phyloP scores from a whole-genome alignment of 371 early-diverging fungal species.

The Batrachochytrium dendrobatidis region DNA sequence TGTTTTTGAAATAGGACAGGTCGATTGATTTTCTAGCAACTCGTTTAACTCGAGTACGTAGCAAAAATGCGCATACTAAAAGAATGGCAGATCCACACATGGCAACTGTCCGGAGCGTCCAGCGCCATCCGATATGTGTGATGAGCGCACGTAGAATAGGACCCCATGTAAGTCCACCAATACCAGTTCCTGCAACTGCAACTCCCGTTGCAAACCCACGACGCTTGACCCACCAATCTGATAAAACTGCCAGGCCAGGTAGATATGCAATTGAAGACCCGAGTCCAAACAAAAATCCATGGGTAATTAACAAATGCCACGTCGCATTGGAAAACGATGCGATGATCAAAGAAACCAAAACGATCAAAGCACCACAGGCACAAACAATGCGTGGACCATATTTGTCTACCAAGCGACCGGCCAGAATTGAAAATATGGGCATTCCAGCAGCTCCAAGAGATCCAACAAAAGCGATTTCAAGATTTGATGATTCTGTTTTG shows the following conservation, averaged over 20 bases:
- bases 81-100: constrained; percentile 8
- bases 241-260: constrained; percentile 57
- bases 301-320: constrained; percentile 25
- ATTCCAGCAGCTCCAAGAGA: not conserved
- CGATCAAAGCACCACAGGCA: not conserved
- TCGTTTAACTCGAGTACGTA: constrained; percentile 4
- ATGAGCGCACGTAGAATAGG: constrained; percentile 57
- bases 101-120: constrained; percentile 46
- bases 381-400: not conserved
- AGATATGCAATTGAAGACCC: constrained; percentile 62
- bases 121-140: constrained; percentile 47
- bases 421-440: not conserved
- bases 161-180: constrained; percentile 67
- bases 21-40: not conserved
- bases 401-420: not conserved
- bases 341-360: not conserved
- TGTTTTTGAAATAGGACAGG: constrained; percentile 3
- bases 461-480: constrained; percentile 1
- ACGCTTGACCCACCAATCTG: constrained; percentile 63
- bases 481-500: not conserved
- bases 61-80: not conserved
- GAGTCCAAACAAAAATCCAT: constrained; percentile 26
- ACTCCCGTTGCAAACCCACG: constrained; percentile 73
- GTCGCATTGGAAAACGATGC: constrained; percentile 2
- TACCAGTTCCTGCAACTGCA: constrained; percentile 63